These are phyloP conservation scores for Penicillium capsulatum DNA, from an alignment of 2,329 filamentous ascomycete species.

Conservation along the genomic window DNA sequence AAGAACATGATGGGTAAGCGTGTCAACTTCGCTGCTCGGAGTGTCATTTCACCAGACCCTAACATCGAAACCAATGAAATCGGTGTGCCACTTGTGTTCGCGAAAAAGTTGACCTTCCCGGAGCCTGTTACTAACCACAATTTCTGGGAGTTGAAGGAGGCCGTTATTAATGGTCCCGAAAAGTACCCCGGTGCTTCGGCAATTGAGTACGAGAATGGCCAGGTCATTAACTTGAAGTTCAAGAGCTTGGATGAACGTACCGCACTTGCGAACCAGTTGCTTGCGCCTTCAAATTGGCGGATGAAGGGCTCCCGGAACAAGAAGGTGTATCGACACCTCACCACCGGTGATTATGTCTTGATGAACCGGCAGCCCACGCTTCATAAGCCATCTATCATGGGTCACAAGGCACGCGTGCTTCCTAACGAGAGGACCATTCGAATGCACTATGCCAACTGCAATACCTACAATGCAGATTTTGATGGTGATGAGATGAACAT, in stretches of 20 bases:
- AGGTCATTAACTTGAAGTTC: constrained; percentile 78
- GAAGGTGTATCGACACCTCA: constrained; percentile 93
- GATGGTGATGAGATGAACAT: constrained; percentile 99
- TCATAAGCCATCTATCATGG: constrained; percentile 99
- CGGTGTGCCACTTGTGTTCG: constrained; percentile 96
- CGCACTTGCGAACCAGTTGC: constrained; percentile 85
- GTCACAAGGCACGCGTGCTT: constrained; percentile 84
- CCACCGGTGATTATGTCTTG: constrained; percentile 92
- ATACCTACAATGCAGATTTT: constrained; percentile 99
- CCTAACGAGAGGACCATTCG: constrained; percentile 95
- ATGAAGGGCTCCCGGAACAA: constrained; percentile 78
- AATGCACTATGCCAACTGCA: constrained; percentile 99
- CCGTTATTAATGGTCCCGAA: constrained; percentile 88
- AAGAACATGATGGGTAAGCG: constrained; percentile 99
- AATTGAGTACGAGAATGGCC: constrained; percentile 92
- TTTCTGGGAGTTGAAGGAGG: constrained; percentile 90
- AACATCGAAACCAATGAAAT: constrained; percentile 99
- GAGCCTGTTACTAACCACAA: constrained; percentile 98
- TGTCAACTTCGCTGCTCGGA: constrained; percentile 95
- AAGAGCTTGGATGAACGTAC: constrained; percentile 85
- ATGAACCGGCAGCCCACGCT: constrained; percentile 99
- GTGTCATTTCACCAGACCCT: constrained; percentile 95
- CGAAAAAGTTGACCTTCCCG: constrained; percentile 90
- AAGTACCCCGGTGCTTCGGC: constrained; percentile 92
- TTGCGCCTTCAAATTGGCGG: constrained; percentile 74